Conservation (phyloP, 495 filamentous ascomycete genomes). For the Cercophora sp. region DNA sequence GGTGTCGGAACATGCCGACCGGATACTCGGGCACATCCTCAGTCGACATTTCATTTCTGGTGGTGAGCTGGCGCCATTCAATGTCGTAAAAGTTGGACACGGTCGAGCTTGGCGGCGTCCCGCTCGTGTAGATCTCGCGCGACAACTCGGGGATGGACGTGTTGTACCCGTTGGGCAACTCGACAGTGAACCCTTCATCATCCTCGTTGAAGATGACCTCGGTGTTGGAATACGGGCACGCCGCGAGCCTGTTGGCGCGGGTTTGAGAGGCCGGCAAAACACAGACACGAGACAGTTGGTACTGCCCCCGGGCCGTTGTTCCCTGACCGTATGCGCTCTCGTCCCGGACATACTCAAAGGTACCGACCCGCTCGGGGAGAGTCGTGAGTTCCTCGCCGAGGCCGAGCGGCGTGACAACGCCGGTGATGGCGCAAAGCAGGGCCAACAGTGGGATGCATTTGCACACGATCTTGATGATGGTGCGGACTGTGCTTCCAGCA, state of each 20-base stretch:
- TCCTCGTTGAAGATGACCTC: background rate
- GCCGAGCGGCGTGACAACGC: constrained; percentile 16
- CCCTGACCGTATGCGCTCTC: constrained; percentile 5
- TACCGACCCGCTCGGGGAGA: background rate
- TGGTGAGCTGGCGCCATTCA: constrained; percentile 32
- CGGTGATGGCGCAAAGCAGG: background rate
- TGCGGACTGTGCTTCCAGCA: background rate
- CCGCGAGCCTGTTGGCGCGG: background rate
- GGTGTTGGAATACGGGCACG: background rate
- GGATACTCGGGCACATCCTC: too few species aligned
- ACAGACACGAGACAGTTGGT: constrained; percentile 3
- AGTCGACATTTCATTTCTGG: background rate
- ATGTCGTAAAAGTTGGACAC: constrained; percentile 42
- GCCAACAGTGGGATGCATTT: constrained; percentile 2
- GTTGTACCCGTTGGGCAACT: constrained; percentile 16
- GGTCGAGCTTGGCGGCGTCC: constrained; percentile 19
- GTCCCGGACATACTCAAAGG: constrained; percentile 8
- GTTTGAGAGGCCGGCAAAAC: too few species aligned
- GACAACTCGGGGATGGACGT: constrained; percentile 25
- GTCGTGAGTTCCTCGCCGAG: constrained; percentile 3
- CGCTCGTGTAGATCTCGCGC: constrained; percentile 32
- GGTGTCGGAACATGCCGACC: constrained; percentile 17
- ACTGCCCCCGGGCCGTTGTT: constrained; percentile 5
- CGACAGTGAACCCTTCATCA: background rate
- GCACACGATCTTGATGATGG: constrained; percentile 1